Conservation (phyloP, 805 yeast species). For the Lipomyces sp. region DNA sequence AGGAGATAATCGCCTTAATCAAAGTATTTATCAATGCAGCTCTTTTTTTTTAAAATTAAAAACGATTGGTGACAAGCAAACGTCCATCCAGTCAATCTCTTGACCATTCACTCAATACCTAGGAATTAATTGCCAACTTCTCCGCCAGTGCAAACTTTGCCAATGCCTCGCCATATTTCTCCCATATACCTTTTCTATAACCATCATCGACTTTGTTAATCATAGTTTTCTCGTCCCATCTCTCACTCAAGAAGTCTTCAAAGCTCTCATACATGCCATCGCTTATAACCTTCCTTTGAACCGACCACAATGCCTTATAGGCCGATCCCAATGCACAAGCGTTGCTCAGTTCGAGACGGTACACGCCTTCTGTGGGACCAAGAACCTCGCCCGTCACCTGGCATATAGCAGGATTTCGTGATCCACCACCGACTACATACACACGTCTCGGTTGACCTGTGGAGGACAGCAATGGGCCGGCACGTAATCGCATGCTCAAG, state of each 20-base stretch:
- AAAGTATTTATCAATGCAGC: conserved; percentile 1
- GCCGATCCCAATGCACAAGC: conserved; percentile 95
- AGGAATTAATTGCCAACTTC: conserved; percentile 9
- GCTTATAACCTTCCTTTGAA: conserved; percentile 11
- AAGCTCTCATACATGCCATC: conserved; percentile 49
- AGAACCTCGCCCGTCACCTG: conserved; percentile 69
- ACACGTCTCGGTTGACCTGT: conserved; percentile 65
- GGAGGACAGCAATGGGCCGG: conserved; percentile 71
- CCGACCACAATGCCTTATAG: conserved; percentile 66
- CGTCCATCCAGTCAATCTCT: background rate
- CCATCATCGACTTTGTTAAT: conserved; percentile 34
- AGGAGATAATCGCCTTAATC: background rate
- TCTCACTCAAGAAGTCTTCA: conserved; percentile 38
- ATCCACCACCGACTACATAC: conserved; percentile 87
- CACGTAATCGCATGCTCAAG: conserved; percentile 76
- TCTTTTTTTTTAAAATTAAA: background rate
- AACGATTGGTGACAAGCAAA: background rate
- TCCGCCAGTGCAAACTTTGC: conserved; percentile 30
- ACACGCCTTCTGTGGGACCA: conserved; percentile 69
- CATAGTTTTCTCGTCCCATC: conserved; percentile 37
- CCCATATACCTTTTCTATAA: conserved; percentile 35
- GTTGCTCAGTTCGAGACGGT: conserved; percentile 74
- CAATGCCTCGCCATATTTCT: conserved; percentile 31
- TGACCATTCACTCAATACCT: background rate
- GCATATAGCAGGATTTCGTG: conserved; percentile 71